These are phyloP conservation scores for Helicocarpus griseus DNA, from an alignment of 2,329 filamentous ascomycete genomes.

Conservation along the genomic window DNA sequence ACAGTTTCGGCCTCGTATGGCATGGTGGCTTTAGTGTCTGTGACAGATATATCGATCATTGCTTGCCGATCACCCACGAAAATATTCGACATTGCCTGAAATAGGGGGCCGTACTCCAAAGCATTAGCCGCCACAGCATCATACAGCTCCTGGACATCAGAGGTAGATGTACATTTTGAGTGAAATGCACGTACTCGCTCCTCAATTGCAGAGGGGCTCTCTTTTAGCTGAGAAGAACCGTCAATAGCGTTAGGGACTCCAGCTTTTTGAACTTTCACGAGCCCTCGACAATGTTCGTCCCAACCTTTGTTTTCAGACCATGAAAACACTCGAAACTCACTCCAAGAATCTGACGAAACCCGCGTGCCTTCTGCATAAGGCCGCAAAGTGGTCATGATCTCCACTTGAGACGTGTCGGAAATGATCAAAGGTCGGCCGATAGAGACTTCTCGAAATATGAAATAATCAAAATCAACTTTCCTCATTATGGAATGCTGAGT, in stretches of 20 bases:
- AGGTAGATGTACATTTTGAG: neutral
- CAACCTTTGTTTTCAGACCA: neutral
- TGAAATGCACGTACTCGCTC: neutral
- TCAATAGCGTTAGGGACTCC: neutral
- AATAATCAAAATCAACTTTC: neutral
- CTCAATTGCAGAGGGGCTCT: neutral
- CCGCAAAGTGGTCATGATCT: neutral
- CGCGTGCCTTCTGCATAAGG: neutral
- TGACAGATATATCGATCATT: neutral
- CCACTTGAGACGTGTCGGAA: neutral
- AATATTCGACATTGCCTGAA: neutral
- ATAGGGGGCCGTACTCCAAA: neutral
- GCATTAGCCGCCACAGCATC: neutral
- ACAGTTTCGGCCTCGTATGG: neutral
- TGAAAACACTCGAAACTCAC: slow-evolving; percentile 2
- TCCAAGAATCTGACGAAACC: neutral
- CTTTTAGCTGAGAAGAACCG: neutral
- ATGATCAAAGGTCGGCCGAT: neutral
- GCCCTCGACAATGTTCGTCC: slow-evolving; percentile 1
- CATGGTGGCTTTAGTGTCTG: neutral
- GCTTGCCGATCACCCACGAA: neutral
- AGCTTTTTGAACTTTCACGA: neutral
- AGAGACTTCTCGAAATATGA: neutral
- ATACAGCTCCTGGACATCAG: neutral
- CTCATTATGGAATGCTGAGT: slow-evolving; percentile 8